Evolutionary conservation across 768 basidiomycete species (phyloP).

Genomic region (Inosperma sp.): DNA sequence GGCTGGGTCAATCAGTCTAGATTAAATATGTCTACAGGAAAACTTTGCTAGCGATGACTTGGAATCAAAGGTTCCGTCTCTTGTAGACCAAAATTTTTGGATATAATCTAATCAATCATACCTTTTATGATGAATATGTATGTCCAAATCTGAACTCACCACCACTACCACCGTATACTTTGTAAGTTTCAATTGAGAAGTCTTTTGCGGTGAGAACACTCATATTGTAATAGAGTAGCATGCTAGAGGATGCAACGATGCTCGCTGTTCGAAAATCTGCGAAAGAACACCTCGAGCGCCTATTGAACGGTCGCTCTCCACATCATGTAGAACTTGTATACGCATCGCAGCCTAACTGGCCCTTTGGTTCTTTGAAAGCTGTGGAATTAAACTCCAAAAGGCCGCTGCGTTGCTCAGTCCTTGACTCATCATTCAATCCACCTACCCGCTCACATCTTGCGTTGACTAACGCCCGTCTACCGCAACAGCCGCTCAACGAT

Average conservation of each 20-base stretch:
- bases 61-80: no score
- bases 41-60: no score
- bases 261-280: conserved; percentile 17
- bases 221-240: no score
- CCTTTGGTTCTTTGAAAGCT: conserved; percentile 33
- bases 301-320: conserved; percentile 42
- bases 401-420: conserved; percentile 57
- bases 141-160: no score
- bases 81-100: no score
- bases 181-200: no score
- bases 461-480: conserved; percentile 50
- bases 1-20: no score
- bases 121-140: no score
- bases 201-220: no score
- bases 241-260: background rate
- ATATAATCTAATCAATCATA: no score
- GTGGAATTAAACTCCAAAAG: conserved; percentile 4
- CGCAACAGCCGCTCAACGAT: conserved; percentile 9
- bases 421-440: conserved; percentile 93
- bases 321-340: conserved; percentile 58
- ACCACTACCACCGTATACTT: no score
- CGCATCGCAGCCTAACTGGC: conserved; percentile 61
- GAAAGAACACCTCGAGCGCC: conserved; percentile 28
- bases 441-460: conserved; percentile 83
- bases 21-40: no score